These are phyloP conservation scores for Phytophthora capsici DNA, from an alignment of 352 stramenopile genomes.

Conservation along the genomic window DNA sequence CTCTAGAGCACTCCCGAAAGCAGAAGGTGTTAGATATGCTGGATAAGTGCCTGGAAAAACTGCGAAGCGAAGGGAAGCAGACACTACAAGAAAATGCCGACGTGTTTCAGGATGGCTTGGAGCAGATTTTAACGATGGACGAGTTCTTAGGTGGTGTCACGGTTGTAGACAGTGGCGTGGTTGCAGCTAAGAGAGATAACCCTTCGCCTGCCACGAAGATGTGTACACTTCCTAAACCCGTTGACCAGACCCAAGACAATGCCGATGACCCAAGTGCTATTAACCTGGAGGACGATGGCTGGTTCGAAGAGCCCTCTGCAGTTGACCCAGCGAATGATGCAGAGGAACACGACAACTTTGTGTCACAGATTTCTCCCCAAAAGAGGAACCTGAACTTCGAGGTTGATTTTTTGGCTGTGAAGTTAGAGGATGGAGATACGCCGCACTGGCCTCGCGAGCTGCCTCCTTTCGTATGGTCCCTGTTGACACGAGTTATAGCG, in stretches of 20 bases:
- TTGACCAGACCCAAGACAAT: conserved; percentile 9
- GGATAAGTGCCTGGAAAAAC: conserved; percentile 30
- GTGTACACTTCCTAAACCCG: neutral
- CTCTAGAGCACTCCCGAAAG: conserved; percentile 20
- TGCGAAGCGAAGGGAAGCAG: conserved; percentile 14
- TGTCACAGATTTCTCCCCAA: conserved; percentile 23
- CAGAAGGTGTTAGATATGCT: conserved; percentile 41
- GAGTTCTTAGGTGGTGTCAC: neutral
- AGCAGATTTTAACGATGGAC: conserved; percentile 18
- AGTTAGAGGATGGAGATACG: conserved; percentile 31
- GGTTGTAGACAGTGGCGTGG: neutral
- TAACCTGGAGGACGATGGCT: conserved; percentile 34
- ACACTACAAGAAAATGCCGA: conserved; percentile 30
- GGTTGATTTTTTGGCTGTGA: conserved; percentile 34
- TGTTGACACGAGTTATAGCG: conserved; percentile 50
- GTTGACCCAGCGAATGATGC: conserved; percentile 13
- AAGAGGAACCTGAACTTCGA: conserved; percentile 40
- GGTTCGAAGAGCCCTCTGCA: conserved; percentile 29
- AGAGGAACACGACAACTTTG: conserved; percentile 29
- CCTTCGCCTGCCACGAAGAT: neutral
- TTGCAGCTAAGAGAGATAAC: neutral
- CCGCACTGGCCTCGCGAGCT: conserved; percentile 33
- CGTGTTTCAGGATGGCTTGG: conserved; percentile 21
- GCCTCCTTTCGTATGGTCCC: conserved; percentile 43
- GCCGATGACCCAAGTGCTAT: conserved; percentile 11